Evolutionary conservation across 345 rosid genomes (phyloP).

Genomic region (Durio zibethinus): DNA sequence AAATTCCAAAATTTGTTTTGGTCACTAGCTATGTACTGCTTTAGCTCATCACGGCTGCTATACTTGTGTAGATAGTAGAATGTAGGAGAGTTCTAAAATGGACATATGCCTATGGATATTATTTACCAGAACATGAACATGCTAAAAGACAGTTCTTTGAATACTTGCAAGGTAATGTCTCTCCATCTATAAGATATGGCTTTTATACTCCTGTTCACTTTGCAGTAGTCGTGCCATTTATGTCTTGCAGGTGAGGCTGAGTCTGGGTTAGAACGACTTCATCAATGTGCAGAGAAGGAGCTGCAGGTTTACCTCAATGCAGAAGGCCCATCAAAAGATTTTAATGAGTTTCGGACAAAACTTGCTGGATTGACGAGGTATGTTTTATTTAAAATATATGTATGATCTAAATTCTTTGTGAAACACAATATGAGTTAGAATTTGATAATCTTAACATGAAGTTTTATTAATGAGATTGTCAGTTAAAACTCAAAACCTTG

Average conservation of each 20-base stretch:
- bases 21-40: constrained; percentile 4
- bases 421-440: background rate
- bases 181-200: constrained; percentile 1
- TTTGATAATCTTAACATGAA: background rate
- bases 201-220: background rate
- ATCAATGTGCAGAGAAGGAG: constrained; percentile 90
- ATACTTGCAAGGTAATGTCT: constrained; percentile 67
- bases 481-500: background rate
- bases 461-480: background rate
- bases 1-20: constrained; percentile 10
- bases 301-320: constrained; percentile 49
- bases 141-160: constrained; percentile 77
- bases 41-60: constrained; percentile 10
- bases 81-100: constrained; percentile 87
- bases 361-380: constrained; percentile 87
- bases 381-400: background rate
- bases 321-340: constrained; percentile 64
- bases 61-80: constrained; percentile 57
- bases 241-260: constrained; percentile 70
- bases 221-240: constrained; percentile 8
- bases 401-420: background rate
- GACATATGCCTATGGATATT: constrained; percentile 87
- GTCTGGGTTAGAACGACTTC: constrained; percentile 84
- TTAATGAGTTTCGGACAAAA: constrained; percentile 80
- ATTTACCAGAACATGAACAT: constrained; percentile 69